Evolutionary conservation across 805 yeast species (phyloP).

Genomic region (Blastobotrys mokoenaii): DNA sequence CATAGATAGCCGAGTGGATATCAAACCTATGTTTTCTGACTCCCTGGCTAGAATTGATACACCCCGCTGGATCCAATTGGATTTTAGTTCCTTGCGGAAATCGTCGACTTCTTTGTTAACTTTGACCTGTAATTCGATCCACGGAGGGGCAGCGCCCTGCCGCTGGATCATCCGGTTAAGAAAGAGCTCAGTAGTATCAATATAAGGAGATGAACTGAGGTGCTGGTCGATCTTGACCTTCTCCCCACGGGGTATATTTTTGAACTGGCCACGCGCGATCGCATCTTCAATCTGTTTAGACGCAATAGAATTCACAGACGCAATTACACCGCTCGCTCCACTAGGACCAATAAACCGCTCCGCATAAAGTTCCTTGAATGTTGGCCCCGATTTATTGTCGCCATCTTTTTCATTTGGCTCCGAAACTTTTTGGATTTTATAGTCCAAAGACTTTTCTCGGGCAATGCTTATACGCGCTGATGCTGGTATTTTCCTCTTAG

Average conservation of each 20-base stretch:
- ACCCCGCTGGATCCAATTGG: not conserved
- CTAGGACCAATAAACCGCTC: conserved; percentile 45
- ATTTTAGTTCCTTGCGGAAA: conserved; percentile 33
- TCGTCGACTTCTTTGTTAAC: conserved; percentile 39
- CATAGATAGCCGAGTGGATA: not conserved
- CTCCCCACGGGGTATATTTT: conserved; percentile 55
- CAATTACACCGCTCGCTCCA: conserved; percentile 21
- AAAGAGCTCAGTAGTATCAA: conserved; percentile 67
- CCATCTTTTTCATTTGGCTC: no score
- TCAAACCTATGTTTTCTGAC: not conserved
- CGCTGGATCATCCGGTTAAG: conserved; percentile 62
- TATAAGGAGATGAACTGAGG: conserved; percentile 44
- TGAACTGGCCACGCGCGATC: conserved; percentile 59
- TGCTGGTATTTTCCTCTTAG: not conserved
- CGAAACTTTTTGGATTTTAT: conserved; percentile 39
- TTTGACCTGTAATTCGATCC: conserved; percentile 74
- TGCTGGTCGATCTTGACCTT: conserved; percentile 37
- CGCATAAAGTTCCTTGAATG: conserved; percentile 50
- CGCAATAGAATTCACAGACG: conserved; percentile 57
- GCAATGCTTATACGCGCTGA: conserved; percentile 31
- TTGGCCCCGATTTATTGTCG: conserved; percentile 37
- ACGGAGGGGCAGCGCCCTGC: conserved; percentile 79
- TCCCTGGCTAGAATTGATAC: not conserved
- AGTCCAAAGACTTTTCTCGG: conserved; percentile 58
- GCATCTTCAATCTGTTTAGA: conserved; percentile 72